Base-by-base conservation (phyloP, 2,329 filamentous ascomycete genomes). In the Aspergillus sp. region DNA sequence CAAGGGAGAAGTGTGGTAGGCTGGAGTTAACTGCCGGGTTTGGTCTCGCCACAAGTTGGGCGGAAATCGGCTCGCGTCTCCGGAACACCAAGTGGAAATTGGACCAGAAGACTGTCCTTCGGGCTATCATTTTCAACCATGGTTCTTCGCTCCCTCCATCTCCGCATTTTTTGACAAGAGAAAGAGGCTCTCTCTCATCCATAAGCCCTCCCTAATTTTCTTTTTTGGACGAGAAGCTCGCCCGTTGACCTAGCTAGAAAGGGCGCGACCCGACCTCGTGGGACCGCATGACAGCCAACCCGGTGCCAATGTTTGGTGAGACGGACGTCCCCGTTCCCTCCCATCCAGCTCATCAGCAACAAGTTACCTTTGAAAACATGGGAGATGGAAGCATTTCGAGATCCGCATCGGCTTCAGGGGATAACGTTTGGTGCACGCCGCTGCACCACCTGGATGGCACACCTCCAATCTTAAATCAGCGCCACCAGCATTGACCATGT, bases 21-120 rank as follows among this genome's bases (percentile, higher is more conserved):
- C 62, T 64, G 63, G 63, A 64, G 62, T 13, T 55, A 32, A 64
- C n/a, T 60, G 62, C 63, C 63, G 63, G 49, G 51, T 27, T 38
- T 41, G 38, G 52, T 30, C 53, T 55, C 36, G 25, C 55, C 55
- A 54, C 50, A 58, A 13, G 25, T 58, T 57, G 54, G 49, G 59
- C 54, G 50, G 55, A 51, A 54, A 50, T 61, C 55, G 50, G 59
- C 54, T 54, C 55, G 49, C 50, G 47, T 48, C 56, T 51, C 47
- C 56, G 44, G 47, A 32, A 32, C 36, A 51, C 48, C 56, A 58
- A 17, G 19, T 32, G 23, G n/a, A 32, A 32, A 21, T 19, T 23
- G 50, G 38, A 30, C 49, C 57, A 30, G 41, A 52, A n/a, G 25
- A 21, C 41, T 15, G n/a, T 27, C 25, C n/a, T n/a, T 30, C 27